Conservation (phyloP, 2,329 filamentous ascomycete species). For the Coniochaeta ligniaria region DNA sequence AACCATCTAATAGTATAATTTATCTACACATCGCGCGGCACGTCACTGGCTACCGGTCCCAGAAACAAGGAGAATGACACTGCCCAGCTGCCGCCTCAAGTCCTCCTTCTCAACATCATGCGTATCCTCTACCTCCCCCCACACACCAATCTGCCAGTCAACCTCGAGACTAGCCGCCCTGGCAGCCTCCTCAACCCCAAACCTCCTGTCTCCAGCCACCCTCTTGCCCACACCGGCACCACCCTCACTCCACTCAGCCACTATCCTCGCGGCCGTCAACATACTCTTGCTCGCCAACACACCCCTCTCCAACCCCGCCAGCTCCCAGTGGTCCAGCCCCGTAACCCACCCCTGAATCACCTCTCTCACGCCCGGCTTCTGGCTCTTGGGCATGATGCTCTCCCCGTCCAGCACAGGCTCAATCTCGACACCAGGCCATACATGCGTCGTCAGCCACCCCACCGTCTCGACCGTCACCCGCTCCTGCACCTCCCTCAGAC, state of each 20-base stretch:
- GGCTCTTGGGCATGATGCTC: conserved; percentile 67
- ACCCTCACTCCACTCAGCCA: conserved; percentile 83
- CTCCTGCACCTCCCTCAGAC: conserved; percentile 67
- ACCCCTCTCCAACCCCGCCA: conserved; percentile 80
- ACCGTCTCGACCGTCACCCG: conserved; percentile 64
- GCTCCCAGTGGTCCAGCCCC: conserved; percentile 67
- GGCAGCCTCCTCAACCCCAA: conserved; percentile 78
- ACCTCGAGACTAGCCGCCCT: conserved; percentile 76
- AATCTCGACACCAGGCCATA: conserved; percentile 82
- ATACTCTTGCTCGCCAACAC: conserved; percentile 83
- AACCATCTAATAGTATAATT: neutral
- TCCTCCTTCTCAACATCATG: conserved; percentile 96
- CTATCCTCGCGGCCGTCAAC: conserved; percentile 64
- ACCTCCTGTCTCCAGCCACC: conserved; percentile 31
- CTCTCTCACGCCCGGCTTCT: conserved; percentile 67
- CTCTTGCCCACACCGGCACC: conserved; percentile 42
- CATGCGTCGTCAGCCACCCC: conserved; percentile 57
- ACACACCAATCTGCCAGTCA: conserved; percentile 79
- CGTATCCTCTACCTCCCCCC: conserved; percentile 97
- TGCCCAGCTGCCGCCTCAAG: conserved; percentile 78
- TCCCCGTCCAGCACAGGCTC: conserved; percentile 70
- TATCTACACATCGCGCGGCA: neutral
- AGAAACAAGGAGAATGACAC: conserved; percentile 73
- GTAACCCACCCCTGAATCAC: conserved; percentile 73
- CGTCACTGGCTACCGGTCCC: conserved; percentile 32